Percentiles rank a stretch among this genome's conserved stretches.
Conservation (phyloP, 164 flowering plant genomes). For the Dillenia turbinata region DNA sequence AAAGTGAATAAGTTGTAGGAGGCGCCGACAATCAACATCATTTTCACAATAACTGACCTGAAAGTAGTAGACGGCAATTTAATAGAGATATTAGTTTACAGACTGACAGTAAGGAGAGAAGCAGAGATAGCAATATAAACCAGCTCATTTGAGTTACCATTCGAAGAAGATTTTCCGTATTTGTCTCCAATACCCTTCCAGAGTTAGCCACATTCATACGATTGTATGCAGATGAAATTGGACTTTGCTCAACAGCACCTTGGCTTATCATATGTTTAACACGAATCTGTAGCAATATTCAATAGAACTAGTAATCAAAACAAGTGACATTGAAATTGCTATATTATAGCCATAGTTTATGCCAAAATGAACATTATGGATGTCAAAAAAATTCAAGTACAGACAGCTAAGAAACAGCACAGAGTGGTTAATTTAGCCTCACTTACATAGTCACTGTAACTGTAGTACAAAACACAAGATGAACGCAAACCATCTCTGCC, state of each 20-base stretch:
- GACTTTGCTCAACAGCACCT: slow-evolving; percentile 69
- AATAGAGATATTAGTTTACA: slow-evolving; percentile 1
- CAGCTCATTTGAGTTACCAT: slow-evolving; percentile 48
- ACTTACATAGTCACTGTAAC: slow-evolving; percentile 94
- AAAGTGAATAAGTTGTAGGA: slow-evolving; percentile 85
- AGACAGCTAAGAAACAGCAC: too few species aligned
- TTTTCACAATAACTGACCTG: slow-evolving; percentile 98
- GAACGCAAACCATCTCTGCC: slow-evolving; percentile 96
- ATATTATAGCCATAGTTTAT: too few species aligned
- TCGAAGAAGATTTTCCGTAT: slow-evolving; percentile 80
- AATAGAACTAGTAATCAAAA: background rate
- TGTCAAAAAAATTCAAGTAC: too few species aligned
- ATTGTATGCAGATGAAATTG: slow-evolving; percentile 43
- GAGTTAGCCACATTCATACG: slow-evolving; percentile 34
- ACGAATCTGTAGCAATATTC: slow-evolving; percentile 51
- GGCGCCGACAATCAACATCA: slow-evolving; percentile 92
- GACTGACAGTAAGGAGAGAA: background rate
- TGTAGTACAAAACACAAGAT: slow-evolving; percentile 92
- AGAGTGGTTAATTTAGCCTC: background rate
- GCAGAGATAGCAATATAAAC: too few species aligned
- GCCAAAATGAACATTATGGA: too few species aligned
- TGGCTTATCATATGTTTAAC: slow-evolving; percentile 94
- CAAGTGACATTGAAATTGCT: background rate
- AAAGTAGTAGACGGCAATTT: slow-evolving; percentile 9
- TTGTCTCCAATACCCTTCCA: slow-evolving; percentile 73